Percentiles rank a stretch among this genome's conserved stretches.
phyloP scores from a whole-genome alignment of 2,329 filamentous ascomycete genomes.

The Diaporthe citrichinensis region DNA sequence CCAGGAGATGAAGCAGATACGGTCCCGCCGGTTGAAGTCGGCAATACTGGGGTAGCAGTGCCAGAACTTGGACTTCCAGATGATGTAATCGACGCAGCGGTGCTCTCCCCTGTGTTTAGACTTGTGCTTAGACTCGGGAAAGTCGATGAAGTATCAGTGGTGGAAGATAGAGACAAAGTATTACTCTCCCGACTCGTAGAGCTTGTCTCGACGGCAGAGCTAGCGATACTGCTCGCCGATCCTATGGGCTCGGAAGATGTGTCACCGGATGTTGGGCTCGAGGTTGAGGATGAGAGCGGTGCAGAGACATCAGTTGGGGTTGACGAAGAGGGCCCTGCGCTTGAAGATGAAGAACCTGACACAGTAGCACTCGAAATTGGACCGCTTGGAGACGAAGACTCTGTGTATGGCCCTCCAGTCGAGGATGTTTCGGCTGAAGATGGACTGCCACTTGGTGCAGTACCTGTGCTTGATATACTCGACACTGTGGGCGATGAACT shows the following conservation, averaged over 20 bases:
- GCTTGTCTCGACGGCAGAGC: constrained; percentile 4
- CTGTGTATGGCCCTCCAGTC: not conserved
- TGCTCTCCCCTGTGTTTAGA: not conserved
- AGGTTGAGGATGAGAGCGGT: not conserved
- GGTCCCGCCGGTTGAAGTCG: not conserved
- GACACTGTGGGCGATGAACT: constrained; percentile 6
- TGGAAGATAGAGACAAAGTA: not conserved
- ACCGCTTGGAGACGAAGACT: not conserved
- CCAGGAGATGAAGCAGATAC: not conserved
- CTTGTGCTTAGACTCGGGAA: not conserved
- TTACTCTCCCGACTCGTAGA: not conserved
- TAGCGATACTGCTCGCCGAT: not conserved
- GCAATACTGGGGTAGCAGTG: not conserved
- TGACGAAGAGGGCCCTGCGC: not conserved
- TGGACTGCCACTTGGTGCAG: not conserved
- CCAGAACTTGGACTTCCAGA: constrained; percentile 1
- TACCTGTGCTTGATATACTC: not conserved
- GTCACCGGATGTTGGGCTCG: constrained; percentile 1
- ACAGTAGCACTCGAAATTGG: not conserved
- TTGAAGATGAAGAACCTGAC: not conserved
- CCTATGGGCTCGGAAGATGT: not conserved
- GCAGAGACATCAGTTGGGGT: not conserved
- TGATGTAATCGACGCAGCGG: not conserved
- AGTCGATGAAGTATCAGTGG: not conserved
- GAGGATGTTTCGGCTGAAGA: constrained; percentile 15